Conservation (phyloP, 768 basidiomycete species). For the Podaxis rugospora region DNA sequence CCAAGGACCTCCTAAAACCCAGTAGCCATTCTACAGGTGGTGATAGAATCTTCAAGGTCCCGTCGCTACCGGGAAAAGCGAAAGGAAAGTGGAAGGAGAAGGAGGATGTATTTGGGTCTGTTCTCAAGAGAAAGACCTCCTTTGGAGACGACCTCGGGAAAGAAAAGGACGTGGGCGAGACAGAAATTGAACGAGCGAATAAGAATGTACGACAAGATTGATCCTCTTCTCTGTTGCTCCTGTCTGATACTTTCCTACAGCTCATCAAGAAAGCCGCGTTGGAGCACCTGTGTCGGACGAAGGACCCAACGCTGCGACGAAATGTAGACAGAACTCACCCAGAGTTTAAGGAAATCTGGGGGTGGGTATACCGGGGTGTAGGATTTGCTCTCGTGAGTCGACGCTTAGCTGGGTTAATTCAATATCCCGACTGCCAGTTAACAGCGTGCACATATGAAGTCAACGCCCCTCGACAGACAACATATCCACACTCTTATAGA, state of each 20-base stretch:
- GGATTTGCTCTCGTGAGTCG: conserved; percentile 44
- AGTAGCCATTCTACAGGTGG: conserved; percentile 13
- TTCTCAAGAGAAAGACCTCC: conserved; percentile 16
- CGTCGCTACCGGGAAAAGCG: conserved; percentile 34
- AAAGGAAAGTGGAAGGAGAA: conserved; percentile 36
- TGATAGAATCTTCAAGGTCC: conserved; percentile 45
- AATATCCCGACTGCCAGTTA: neutral
- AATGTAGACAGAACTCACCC: conserved; percentile 40
- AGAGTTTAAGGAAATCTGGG: conserved; percentile 49
- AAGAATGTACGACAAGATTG: conserved; percentile 41
- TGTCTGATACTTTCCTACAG: conserved; percentile 21
- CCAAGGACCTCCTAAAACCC: conserved; percentile 31
- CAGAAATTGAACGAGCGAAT: conserved; percentile 49
- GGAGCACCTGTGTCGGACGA: conserved; percentile 33
- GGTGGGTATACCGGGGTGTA: conserved; percentile 42
- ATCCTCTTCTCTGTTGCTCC: neutral
- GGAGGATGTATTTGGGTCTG: conserved; percentile 33
- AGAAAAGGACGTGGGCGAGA: conserved; percentile 24
- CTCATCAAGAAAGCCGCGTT: conserved; percentile 40
- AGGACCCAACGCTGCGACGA: conserved; percentile 28
- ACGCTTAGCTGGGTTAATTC: neutral
- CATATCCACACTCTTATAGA: conserved; percentile 35
- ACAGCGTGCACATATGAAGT: conserved; percentile 41
- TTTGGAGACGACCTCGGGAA: conserved; percentile 17
- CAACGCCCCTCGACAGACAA: conserved; percentile 28